Evolutionary conservation across 164 flowering plant genomes (phyloP), one percentile per base, ranked within the genome.

Genomic region (Aristolochia fimbriata): DNA sequence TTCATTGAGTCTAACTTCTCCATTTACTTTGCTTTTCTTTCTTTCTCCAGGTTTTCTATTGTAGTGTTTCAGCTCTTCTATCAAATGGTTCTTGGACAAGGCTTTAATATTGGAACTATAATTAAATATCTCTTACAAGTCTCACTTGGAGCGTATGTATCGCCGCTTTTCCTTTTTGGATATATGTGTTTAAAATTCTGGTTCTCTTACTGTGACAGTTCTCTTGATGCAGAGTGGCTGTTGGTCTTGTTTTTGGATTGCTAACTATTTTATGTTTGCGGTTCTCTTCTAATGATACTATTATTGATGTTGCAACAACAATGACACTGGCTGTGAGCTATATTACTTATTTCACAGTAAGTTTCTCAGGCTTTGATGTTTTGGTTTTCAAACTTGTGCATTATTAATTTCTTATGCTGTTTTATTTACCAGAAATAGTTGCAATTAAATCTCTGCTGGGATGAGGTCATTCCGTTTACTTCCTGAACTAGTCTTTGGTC

Each of bases 301-400:
- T 88, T 60, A 92, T 92, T 68, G 96, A 92, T 77, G 88, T 92
- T 63, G n/a, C n/a, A n/a, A n/a, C n/a, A n/a, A 14, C 96, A 17
- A 60, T 87, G 78, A 88, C 98, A 25, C 80, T 88, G 63, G 91
- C 98, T 51, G 91, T 92, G 82, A 92, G 96, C 93, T 92, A 88
- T 66, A 64, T 85, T 56, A 83, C 93, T 51, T 92, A 72, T 74
- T 92, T 85, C 81, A 87, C 88, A 15, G 98, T 92, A 87, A 68
- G 95, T 66, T 69, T 14, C 58, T 73, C n/a, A n/a, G n/a, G n/a
- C n/a, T n/a, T n/a, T n/a, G n/a, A n/a, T n/a, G n/a, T n/a, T n/a
- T n/a, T n/a, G n/a, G n/a, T n/a, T n/a, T n/a, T n/a, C n/a, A n/a
- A n/a, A n/a, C n/a, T n/a, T n/a, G n/a, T n/a, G n/a, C n/a, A n/a